Conservation (phyloP, 495 filamentous ascomycete species). For the Xylaria nigripes region DNA sequence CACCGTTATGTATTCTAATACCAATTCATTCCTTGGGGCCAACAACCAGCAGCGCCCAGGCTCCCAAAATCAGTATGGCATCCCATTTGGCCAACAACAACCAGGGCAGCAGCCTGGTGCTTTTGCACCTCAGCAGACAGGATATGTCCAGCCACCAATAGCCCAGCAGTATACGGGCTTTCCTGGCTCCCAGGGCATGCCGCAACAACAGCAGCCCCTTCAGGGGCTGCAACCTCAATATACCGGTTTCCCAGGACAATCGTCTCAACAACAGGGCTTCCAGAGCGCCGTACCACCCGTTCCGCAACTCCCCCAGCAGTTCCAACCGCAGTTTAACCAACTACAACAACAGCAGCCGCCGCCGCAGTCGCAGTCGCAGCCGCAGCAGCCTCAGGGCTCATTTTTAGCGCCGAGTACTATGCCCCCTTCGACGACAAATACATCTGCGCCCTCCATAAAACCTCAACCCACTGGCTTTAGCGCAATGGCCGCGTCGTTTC, state of each 20-base stretch:
- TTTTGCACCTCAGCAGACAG: constrained; percentile 52
- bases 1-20: constrained; percentile 72
- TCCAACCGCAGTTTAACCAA: constrained; percentile 39
- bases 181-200: constrained; percentile 40
- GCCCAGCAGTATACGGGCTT: constrained; percentile 56
- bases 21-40: constrained; percentile 74
- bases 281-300: constrained; percentile 46
- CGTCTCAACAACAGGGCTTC: constrained; percentile 36
- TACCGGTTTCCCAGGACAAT: constrained; percentile 45
- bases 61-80: constrained; percentile 54
- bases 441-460: constrained; percentile 43
- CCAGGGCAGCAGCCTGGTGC: constrained; percentile 52
- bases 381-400: constrained; percentile 33
- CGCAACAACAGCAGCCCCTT: constrained; percentile 41
- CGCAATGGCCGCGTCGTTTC: constrained; percentile 82
- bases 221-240: constrained; percentile 50
- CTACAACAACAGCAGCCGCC: constrained; percentile 33
- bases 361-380: constrained; percentile 31
- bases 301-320: constrained; percentile 49
- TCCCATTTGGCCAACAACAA: constrained; percentile 50
- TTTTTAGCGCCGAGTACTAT: constrained; percentile 31
- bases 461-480: constrained; percentile 67
- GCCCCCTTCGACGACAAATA: constrained; percentile 23
- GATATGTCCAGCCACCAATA: constrained; percentile 49
- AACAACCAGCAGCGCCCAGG: constrained; percentile 66